Base-by-base conservation (phyloP, 768 basidiomycete species). In the Dendrothele bispora region DNA sequence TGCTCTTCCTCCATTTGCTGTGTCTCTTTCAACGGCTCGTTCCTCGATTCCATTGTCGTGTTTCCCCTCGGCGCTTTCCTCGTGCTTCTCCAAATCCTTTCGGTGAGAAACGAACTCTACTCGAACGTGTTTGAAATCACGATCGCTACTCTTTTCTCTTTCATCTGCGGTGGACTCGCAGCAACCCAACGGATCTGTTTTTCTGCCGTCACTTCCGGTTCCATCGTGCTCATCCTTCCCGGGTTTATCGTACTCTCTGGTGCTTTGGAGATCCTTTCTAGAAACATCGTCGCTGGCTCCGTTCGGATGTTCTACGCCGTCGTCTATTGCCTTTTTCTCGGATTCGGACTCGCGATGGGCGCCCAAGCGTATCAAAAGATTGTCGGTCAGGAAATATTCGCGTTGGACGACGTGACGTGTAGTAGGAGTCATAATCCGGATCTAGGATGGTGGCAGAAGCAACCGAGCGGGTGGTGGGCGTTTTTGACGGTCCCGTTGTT, bases 81-180 rank as follows among this genome's bases (percentile, higher is more conserved):
- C 25, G 83, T 91, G 21, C 68, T 73, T 35, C 75, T 91, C 12
- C 91, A 94, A 60, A 72, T 85, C 38, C 61, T 89, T 37, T 83
- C 84, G 12, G 78, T 80, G 6, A 76, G 82, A 51, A 88, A 91
- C 56, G 87, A 91, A 60, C 65, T 94, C 14, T 91, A 90, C 57
- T 80, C 78, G 5, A 88, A 88, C 48, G 80, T 93, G 25, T 92
- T 89, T 49, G 89, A 90, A 56, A 90, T 93, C 51, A 88, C 86
- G 11, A 78, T 91, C 41, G 84, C 91, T 4, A 86, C 83, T 3
- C 68, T 92, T 21, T 77, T 88, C 63, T 88, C 88, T 45, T 93
- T 94, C 66, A 47, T 91, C 35, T 74, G 89, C 7, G 89, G 87
- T 24, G 88, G 83, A 2, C 68, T 93, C 35, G 84, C 87, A 1